A percentile compares a stretch with the other conserved stretches of the same genome.
Conservation (phyloP, 306 rosid genomes). For the Alnus rubra region DNA sequence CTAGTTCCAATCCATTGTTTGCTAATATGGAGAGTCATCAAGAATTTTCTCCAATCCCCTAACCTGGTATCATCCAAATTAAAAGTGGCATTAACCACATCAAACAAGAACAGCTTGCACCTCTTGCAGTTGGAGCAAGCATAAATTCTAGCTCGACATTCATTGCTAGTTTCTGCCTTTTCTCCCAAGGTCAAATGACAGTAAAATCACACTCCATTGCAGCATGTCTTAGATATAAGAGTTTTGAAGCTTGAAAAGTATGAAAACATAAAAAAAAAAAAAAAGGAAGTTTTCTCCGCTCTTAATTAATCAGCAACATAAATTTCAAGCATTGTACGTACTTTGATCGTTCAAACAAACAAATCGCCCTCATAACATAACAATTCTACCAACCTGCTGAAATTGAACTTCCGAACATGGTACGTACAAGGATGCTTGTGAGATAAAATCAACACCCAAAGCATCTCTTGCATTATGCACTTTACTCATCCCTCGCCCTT, state of each 20-base stretch:
- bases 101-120: background rate
- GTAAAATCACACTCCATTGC: background rate
- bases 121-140: background rate
- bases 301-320: background rate
- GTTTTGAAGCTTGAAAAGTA: background rate
- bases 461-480: slow-evolving; percentile 47
- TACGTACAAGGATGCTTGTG: background rate
- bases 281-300: background rate
- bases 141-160: background rate
- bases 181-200: too few species aligned
- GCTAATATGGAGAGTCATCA: background rate
- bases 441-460: slow-evolving; percentile 32
- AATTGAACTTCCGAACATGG: slow-evolving; percentile 15
- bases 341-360: background rate
- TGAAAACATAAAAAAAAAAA: background rate
- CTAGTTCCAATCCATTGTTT: background rate
- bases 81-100: background rate
- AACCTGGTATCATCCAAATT: background rate
- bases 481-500: slow-evolving; percentile 51
- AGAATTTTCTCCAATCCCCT: background rate
- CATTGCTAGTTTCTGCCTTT: background rate
- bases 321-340: background rate
- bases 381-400: slow-evolving; percentile 16
- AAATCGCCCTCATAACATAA: background rate
- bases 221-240: background rate